A percentile compares a stretch with the other conserved stretches of the same genome.
Conservation (phyloP, 495 filamentous ascomycete species). For the Lasiosphaeria hispida region DNA sequence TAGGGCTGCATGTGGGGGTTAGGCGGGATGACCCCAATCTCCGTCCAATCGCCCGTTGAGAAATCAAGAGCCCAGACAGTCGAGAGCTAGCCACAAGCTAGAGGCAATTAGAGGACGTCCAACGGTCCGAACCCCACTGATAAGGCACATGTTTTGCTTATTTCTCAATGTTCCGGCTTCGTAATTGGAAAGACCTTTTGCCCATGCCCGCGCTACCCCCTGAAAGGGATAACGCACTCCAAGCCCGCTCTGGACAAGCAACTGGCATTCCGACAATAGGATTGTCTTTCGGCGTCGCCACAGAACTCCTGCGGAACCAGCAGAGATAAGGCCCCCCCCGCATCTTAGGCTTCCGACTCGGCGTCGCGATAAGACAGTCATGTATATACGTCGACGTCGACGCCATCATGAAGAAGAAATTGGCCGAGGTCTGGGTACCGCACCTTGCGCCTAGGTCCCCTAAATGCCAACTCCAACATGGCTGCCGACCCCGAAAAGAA, state of each 20-base stretch:
- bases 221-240: too few species aligned
- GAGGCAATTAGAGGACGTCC: neutral
- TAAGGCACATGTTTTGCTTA: conserved; percentile 4
- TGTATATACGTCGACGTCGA: neutral
- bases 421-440: neutral
- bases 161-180: conserved; percentile 8
- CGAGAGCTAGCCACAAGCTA: neutral
- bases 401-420: neutral
- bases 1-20: conserved; percentile 11
- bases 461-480: neutral
- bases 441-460: neutral
- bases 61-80: neutral
- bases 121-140: conserved; percentile 11
- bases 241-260: too few species aligned
- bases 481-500: conserved; percentile 1
- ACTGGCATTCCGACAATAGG: neutral
- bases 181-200: neutral
- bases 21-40: conserved; percentile 1
- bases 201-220: neutral
- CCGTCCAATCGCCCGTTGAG: neutral
- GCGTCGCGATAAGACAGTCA: neutral
- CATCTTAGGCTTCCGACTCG: neutral
- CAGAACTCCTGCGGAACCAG: neutral
- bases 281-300: conserved; percentile 3
- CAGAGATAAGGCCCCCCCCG: conserved; percentile 3